Conservation (phyloP, 495 filamentous ascomycete species). For the Tuber melanosporum region DNA sequence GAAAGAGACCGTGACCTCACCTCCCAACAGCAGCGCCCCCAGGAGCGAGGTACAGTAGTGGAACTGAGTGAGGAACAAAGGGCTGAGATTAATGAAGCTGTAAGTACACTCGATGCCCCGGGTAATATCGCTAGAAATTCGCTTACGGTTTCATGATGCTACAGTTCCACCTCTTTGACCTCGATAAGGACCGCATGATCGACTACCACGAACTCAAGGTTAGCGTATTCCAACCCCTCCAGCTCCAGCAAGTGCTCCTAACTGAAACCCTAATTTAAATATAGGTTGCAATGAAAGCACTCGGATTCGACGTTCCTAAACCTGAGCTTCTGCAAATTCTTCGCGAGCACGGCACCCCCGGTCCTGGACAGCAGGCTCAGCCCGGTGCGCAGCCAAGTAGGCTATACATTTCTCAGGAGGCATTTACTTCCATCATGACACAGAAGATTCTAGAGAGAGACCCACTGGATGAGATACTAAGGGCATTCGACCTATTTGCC, state of each 20-base stretch:
- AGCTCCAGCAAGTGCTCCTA: no score
- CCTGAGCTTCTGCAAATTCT: constrained; percentile 70
- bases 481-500: constrained; percentile 88
- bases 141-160: constrained; percentile 3
- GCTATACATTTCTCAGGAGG: constrained; percentile 62
- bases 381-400: constrained; percentile 41
- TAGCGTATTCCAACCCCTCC: constrained; percentile 13
- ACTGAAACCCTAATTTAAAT: constrained; percentile 6
- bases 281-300: constrained; percentile 70
- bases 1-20: constrained; percentile 39
- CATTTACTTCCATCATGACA: constrained; percentile 74
- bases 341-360: constrained; percentile 54
- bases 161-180: constrained; percentile 93
- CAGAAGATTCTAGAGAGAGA: constrained; percentile 71
- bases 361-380: constrained; percentile 32
- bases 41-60: constrained; percentile 27
- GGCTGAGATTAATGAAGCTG: constrained; percentile 84
- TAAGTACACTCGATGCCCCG: constrained; percentile 45
- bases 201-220: constrained; percentile 98
- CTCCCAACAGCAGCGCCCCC: constrained; percentile 43
- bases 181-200: constrained; percentile 87
- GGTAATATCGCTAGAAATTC: background rate
- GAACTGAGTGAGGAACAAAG: constrained; percentile 73
- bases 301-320: constrained; percentile 87
- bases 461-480: constrained; percentile 81